phyloP scores from a whole-genome alignment of 2,329 filamentous ascomycete species.

The Clonostachys byssicola region DNA sequence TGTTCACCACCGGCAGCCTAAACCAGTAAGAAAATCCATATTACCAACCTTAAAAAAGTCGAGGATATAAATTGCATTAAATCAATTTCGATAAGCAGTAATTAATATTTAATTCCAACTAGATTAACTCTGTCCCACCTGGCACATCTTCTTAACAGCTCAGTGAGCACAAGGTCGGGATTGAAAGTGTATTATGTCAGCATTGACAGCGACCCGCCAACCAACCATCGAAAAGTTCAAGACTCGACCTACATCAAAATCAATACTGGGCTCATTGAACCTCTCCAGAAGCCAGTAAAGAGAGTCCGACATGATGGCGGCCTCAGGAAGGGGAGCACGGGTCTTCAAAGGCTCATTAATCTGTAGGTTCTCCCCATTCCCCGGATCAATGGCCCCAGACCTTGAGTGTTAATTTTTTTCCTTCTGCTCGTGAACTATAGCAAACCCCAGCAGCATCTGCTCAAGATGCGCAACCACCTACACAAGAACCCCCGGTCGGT shows the following conservation, averaged over 20 bases:
- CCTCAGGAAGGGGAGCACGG: constrained; percentile 52
- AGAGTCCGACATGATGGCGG: constrained; percentile 33
- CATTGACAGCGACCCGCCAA: neutral
- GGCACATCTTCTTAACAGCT: too few species aligned
- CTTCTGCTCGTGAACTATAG: too few species aligned
- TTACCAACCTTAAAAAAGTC: too few species aligned
- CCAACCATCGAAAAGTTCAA: constrained; percentile 12
- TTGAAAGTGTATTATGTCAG: constrained; percentile 7
- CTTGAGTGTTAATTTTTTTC: neutral
- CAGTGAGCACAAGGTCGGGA: neutral
- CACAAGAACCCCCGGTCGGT: constrained; percentile 17
- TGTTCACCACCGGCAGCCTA: too few species aligned
- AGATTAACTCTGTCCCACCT: too few species aligned
- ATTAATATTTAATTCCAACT: too few species aligned
- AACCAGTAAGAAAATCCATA: too few species aligned
- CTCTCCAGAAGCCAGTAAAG: neutral
- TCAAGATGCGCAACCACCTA: constrained; percentile 28
- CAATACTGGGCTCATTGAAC: neutral
- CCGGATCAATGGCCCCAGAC: neutral
- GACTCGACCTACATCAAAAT: constrained; percentile 6
- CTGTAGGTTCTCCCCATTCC: constrained; percentile 32
- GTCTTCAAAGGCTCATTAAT: constrained; percentile 43
- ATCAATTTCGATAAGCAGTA: too few species aligned
- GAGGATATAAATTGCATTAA: too few species aligned
- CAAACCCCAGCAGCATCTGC: constrained; percentile 17